Percentiles rank a stretch among this genome's conserved stretches.
Conservation (phyloP, 164 flowering plant genomes). For the grape (Vitis vinifera) region ASM3070453v1 NC_081812.1:7349501-7350000, state of each 20-base stretch:
- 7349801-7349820: constrained; percentile 63
- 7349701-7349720: not conserved
- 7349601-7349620: constrained; percentile 50
- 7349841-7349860: not conserved
- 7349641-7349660: too few relatives aligned
- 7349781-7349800: constrained; percentile 85
- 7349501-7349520: constrained; percentile 87
- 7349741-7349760: constrained; percentile 76
- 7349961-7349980: constrained; percentile 91
- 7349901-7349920: constrained; percentile 69
- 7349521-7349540: constrained; percentile 57
- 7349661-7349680: too few relatives aligned
- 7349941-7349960: constrained; percentile 91
- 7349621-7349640: not conserved
- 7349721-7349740: constrained; percentile 84
- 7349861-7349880: too few relatives aligned
- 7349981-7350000: constrained; percentile 45
- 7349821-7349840: constrained; percentile 17
- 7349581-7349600: constrained; percentile 54
- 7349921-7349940: constrained; percentile 89
- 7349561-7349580: constrained; percentile 75
- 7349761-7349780: constrained; percentile 79
- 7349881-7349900: constrained; percentile 33
- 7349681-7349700: too few relatives aligned
- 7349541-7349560: constrained; percentile 62